Conservation (phyloP, 495 filamentous ascomycete species). For the Emericellopsis terricola region DNA sequence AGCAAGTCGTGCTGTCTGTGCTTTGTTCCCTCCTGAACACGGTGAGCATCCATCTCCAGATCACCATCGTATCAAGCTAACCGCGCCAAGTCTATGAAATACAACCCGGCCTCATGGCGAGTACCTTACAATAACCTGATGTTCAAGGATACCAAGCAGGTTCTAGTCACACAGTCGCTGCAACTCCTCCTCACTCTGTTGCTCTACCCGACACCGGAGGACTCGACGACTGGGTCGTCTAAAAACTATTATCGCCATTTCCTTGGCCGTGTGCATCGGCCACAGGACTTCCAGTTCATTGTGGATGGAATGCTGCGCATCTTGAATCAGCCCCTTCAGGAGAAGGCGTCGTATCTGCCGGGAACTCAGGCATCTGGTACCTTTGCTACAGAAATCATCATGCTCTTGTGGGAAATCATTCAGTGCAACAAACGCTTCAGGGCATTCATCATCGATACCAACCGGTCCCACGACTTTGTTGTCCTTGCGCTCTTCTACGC, state of each 20-base stretch:
- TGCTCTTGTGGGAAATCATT: slow-evolving; percentile 93
- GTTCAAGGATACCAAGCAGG: slow-evolving; percentile 83
- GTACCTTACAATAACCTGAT: slow-evolving; percentile 91
- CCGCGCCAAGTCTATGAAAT: slow-evolving; percentile 81
- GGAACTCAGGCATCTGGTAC: slow-evolving; percentile 65
- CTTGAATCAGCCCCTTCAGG: slow-evolving; percentile 81
- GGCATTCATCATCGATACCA: slow-evolving; percentile 92
- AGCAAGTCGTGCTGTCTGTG: slow-evolving; percentile 68
- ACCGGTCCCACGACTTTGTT: slow-evolving; percentile 82
- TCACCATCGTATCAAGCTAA: slow-evolving; percentile 8
- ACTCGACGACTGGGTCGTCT: slow-evolving; percentile 31
- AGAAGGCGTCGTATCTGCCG: slow-evolving; percentile 73
- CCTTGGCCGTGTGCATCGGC: slow-evolving; percentile 75
- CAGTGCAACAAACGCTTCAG: slow-evolving; percentile 98
- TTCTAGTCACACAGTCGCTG: slow-evolving; percentile 78
- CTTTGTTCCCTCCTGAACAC: slow-evolving; percentile 90
- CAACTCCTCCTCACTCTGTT: slow-evolving; percentile 79
- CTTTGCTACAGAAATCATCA: slow-evolving; percentile 91
- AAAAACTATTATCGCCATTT: slow-evolving; percentile 93
- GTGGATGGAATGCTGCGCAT: slow-evolving; percentile 91
- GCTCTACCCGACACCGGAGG: slow-evolving; percentile 81
- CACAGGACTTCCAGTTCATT: slow-evolving; percentile 95
- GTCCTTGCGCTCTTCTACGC: slow-evolving; percentile 86
- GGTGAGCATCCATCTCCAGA: slow-evolving; percentile 29
- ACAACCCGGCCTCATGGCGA: slow-evolving; percentile 87